Evolutionary conservation across 177 flowering plant species (phyloP).

Genomic region (Vitis hybrid): DNA sequence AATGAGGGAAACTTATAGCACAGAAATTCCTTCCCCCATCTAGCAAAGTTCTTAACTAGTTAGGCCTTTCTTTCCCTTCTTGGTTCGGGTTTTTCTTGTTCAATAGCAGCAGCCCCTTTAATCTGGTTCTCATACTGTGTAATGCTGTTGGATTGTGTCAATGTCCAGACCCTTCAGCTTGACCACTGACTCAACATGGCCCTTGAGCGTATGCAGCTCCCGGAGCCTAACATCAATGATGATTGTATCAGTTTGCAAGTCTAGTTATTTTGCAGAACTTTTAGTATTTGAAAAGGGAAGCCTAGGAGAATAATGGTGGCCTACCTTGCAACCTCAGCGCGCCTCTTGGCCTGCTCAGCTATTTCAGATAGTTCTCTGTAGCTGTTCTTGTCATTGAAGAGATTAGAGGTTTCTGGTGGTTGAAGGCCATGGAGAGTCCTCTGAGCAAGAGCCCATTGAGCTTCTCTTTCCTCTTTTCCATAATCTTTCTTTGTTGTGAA

Average conservation of each 20-base stretch:
- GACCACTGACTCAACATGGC: constrained; percentile 50
- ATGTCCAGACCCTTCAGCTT: constrained; percentile 46
- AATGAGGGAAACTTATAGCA: constrained; percentile 5
- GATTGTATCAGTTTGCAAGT: too few species aligned
- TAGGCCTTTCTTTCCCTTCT: neutral
- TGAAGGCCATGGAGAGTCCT: constrained; percentile 71
- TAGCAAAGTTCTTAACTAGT: neutral
- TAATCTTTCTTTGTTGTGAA: constrained; percentile 73
- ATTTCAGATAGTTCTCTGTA: constrained; percentile 72
- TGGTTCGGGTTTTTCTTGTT: neutral
- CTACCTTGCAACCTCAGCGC: constrained; percentile 75
- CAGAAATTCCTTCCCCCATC: constrained; percentile 7
- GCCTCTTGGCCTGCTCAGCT: constrained; percentile 71
- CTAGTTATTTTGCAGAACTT: too few species aligned
- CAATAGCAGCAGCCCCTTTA: neutral
- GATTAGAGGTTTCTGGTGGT: constrained; percentile 37
- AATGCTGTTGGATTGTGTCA: constrained; percentile 44
- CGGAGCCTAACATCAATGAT: constrained; percentile 26
- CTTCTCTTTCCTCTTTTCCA: constrained; percentile 73
- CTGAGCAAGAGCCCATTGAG: constrained; percentile 77
- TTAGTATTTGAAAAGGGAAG: too few species aligned
- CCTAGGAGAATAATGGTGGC: neutral
- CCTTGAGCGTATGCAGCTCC: constrained; percentile 45
- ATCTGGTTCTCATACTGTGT: constrained; percentile 28
- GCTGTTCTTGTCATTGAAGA: constrained; percentile 57